phyloP scores from a whole-genome alignment of 129 eudicot genomes.

The Artemisia tridentata region DNA sequence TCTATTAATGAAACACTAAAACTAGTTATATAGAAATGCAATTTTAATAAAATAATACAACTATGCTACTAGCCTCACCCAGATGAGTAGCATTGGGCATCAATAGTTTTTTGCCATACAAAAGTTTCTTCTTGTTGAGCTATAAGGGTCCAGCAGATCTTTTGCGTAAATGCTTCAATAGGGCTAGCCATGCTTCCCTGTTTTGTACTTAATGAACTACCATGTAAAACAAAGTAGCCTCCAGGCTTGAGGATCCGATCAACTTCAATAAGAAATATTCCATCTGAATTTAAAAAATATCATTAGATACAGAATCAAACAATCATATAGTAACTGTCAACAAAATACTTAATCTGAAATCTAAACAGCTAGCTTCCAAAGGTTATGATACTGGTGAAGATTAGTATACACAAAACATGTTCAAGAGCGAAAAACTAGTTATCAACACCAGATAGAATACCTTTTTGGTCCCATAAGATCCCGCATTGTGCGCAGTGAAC shows the following conservation, averaged over 20 bases:
- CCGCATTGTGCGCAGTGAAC: slow-evolving; percentile 99
- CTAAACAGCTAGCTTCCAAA: no score
- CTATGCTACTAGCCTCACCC: slow-evolving; percentile 52
- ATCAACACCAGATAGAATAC: slow-evolving; percentile 26
- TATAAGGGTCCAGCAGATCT: slow-evolving; percentile 76
- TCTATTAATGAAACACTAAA: background rate
- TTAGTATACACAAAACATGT: no score
- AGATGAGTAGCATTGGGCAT: slow-evolving; percentile 70
- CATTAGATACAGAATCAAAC: slow-evolving; percentile 19
- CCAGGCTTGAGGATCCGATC: slow-evolving; percentile 95
- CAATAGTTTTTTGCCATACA: slow-evolving; percentile 91
- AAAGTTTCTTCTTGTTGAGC: slow-evolving; percentile 94
- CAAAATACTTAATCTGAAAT: no score
- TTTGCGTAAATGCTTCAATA: slow-evolving; percentile 61
- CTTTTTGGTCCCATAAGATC: slow-evolving; percentile 86
- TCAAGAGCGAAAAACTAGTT: background rate
- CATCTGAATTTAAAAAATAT: slow-evolving; percentile 48
- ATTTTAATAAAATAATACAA: background rate
- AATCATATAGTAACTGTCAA: background rate
- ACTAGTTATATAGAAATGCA: slow-evolving; percentile 12
- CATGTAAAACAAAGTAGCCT: slow-evolving; percentile 86
- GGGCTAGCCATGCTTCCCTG: slow-evolving; percentile 59
- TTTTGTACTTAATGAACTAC: slow-evolving; percentile 47
- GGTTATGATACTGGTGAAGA: no score
- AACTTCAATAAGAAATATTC: slow-evolving; percentile 78